Conservation (phyloP, 164 flowering plant species). For the Umbilicus rupestris region DNA sequence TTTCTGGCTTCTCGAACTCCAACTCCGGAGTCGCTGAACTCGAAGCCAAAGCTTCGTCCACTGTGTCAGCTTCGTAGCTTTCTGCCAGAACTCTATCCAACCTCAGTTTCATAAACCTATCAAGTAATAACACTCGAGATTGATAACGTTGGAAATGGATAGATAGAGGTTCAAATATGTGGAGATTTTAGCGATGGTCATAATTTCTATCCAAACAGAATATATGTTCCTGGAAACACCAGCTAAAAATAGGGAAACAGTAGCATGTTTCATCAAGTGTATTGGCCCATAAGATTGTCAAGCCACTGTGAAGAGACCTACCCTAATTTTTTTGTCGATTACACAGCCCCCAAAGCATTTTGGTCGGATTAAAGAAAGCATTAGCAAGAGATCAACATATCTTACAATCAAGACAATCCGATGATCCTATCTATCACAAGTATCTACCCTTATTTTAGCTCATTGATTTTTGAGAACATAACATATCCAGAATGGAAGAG, state of each 20-base stretch:
- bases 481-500: not conserved
- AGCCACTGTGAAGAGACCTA: too few species aligned
- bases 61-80: constrained; percentile 58
- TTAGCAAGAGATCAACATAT: too few species aligned
- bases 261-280: too few species aligned
- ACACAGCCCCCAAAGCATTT: too few species aligned
- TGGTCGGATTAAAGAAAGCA: too few species aligned
- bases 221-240: too few species aligned
- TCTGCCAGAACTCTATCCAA: constrained; percentile 75
- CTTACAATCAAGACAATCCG: too few species aligned
- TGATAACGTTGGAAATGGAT: not conserved
- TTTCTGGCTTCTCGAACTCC: constrained; percentile 76
- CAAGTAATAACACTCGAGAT: not conserved
- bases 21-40: constrained; percentile 53
- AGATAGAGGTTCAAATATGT: not conserved
- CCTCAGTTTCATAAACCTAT: constrained; percentile 94
- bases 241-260: too few species aligned
- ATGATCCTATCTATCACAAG: not conserved
- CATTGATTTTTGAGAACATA: not conserved
- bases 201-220: not conserved
- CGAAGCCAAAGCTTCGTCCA: constrained; percentile 82
- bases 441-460: not conserved
- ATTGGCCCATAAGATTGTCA: too few species aligned
- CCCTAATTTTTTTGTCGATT: too few species aligned
- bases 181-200: not conserved